These are phyloP conservation scores for Ophiosphaerella korrae DNA, from an alignment of 2,329 filamentous ascomycete species.

Conservation along the genomic window DNA sequence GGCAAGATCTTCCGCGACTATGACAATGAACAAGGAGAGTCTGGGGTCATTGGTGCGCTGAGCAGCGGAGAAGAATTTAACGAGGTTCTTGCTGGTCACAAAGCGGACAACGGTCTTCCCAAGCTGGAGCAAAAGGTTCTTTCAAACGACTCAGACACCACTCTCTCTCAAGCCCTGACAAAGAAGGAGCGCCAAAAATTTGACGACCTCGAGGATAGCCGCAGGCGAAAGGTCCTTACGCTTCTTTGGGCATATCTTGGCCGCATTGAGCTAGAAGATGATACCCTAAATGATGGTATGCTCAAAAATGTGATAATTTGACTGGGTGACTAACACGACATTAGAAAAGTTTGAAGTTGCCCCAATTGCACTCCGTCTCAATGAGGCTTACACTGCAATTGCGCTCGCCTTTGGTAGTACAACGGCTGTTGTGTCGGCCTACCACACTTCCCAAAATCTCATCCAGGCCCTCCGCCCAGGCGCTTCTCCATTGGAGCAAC, in stretches of 20 bases:
- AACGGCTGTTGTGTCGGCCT: constrained; percentile 79
- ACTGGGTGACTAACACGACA: constrained; percentile 14
- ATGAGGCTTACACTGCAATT: constrained; percentile 85
- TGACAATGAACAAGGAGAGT: constrained; percentile 79
- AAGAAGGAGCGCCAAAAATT: constrained; percentile 77
- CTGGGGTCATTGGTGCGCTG: constrained; percentile 77
- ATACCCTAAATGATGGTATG: constrained; percentile 69
- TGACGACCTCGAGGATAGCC: constrained; percentile 77
- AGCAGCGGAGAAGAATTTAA: constrained; percentile 88
- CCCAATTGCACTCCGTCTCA: constrained; percentile 82
- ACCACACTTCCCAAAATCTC: constrained; percentile 80
- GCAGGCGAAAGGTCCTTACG: constrained; percentile 82
- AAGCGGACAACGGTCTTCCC: constrained; percentile 77
- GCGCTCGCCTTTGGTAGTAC: constrained; percentile 86
- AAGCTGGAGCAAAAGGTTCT: constrained; percentile 83
- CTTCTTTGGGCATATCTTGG: constrained; percentile 95
- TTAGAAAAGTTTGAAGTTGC: constrained; percentile 86
- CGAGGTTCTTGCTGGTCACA: constrained; percentile 74
- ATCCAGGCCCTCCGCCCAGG: constrained; percentile 87
- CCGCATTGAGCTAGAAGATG: constrained; percentile 81
- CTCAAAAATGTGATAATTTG: not conserved
- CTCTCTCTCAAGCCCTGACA: constrained; percentile 65
- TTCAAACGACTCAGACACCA: constrained; percentile 60
- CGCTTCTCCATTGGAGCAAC: constrained; percentile 85
- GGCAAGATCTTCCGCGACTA: constrained; percentile 95